Base-by-base conservation (phyloP, 345 rosid species). In the Excoecaria agallocha region DNA sequence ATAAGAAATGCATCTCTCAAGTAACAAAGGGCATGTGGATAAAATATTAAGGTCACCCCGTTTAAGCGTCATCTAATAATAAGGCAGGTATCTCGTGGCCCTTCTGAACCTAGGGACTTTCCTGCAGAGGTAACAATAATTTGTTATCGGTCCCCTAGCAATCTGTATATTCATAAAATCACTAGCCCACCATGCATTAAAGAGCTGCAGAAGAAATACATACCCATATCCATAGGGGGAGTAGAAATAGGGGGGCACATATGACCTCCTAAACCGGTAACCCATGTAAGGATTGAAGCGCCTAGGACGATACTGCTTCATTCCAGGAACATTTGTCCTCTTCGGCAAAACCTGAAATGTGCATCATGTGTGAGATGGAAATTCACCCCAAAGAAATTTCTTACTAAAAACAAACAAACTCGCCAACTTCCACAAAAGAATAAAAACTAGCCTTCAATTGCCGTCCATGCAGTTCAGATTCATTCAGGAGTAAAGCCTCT, bases 401-500 rank as follows among this genome's bases (percentile, higher is more conserved):
- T 24, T 16, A 9, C 37, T 8, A 62, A 22, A 38, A 51, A 6
- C 41, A 59, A 25, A 65, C 25, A 25, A 55, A 68, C 70, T 39
- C 39, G 20, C 7, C 16, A 45, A 56, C 20, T 62, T 30, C 13
- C 1, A 70, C 6, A 60, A 35, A 25, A 63, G 59, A 54, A 56
- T 15, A 30, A 50, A 61, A 7, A 49, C 68, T 46, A 70, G 87
- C 99, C 94, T 94, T 91, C 83, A 94, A 70, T 77, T 91, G 98
- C 63, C 98, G 98, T 62, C 99, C 96, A 84, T 94, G 99, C 46
- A 94, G 85, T 73, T 92, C 98, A 84, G 98, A 88, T 80, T 93
- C 99, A 74, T 86, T 94, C 78, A 93, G 82, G 48, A 79, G 82
- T 3, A 94, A 85, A 78, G 98, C 98, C 76, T 94, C 98, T 74